These are phyloP conservation scores for Teratosphaeriaceae sp. DNA, from an alignment of 2,329 filamentous ascomycete genomes.

Conservation along the genomic window DNA sequence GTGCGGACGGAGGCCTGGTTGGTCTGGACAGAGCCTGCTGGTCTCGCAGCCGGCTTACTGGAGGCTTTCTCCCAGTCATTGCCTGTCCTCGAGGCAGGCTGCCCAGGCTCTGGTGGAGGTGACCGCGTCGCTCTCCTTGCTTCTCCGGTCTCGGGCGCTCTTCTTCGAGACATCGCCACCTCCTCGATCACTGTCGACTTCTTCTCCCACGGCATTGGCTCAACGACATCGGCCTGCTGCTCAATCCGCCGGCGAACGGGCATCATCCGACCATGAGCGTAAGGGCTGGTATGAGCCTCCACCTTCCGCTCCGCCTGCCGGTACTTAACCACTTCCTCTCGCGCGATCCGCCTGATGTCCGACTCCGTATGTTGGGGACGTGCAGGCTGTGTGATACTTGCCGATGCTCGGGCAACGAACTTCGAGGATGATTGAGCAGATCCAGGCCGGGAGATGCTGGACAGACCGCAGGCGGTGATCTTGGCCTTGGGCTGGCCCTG, in stretches of 20 bases:
- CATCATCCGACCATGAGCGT: slow-evolving; percentile 26
- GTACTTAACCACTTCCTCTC: slow-evolving; percentile 29
- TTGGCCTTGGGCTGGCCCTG: neutral
- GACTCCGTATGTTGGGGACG: slow-evolving; percentile 7
- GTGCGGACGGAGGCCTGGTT: neutral
- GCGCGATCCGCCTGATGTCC: slow-evolving; percentile 26
- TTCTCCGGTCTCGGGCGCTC: neutral
- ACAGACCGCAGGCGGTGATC: neutral
- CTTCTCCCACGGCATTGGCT: slow-evolving; percentile 6
- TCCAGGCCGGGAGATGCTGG: neutral
- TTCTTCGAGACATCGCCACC: neutral
- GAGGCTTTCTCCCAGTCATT: no score
- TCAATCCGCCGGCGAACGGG: slow-evolving; percentile 21
- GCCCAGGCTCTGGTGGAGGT: no score
- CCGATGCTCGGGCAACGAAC: neutral
- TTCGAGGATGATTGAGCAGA: neutral
- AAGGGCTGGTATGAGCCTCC: slow-evolving; percentile 23
- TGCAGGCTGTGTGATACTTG: neutral
- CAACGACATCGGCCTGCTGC: slow-evolving; percentile 12
- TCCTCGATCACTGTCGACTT: neutral
- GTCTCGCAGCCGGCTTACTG: no score
- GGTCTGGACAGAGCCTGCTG: neutral
- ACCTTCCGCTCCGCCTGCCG: slow-evolving; percentile 28
- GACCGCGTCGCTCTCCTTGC: neutral
- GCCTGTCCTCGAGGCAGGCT: no score